Conservation (phyloP, 345 rosid species). For the Physaria fendleri region DNA sequence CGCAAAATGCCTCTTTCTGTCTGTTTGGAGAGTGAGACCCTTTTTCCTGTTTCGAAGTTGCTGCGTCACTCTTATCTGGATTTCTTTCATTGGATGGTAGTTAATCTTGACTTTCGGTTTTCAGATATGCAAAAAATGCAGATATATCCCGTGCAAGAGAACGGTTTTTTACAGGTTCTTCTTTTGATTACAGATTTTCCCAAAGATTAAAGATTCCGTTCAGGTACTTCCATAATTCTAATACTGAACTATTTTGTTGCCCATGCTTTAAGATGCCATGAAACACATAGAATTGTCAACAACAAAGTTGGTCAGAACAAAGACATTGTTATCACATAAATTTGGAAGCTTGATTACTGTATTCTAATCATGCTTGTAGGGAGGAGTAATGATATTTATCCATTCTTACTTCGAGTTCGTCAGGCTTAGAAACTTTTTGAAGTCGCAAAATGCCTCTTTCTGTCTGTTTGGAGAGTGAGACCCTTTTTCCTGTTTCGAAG, state of each 20-base stretch:
- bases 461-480: constrained; percentile 88
- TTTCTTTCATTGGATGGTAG: constrained; percentile 2
- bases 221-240: constrained; percentile 45
- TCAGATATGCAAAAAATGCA: constrained; percentile 60
- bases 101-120: not conserved
- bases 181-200: constrained; percentile 66
- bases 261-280: not conserved
- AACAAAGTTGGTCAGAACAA: not conserved
- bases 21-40: constrained; percentile 74
- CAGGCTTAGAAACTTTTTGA: constrained; percentile 72
- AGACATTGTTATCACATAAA: not conserved
- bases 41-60: not conserved
- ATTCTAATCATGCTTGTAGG: constrained; percentile 40
- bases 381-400: constrained; percentile 77
- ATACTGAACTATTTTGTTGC: constrained; percentile 7
- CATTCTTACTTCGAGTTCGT: constrained; percentile 88
- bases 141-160: constrained; percentile 77
- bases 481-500: not conserved
- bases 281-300: not conserved
- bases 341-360: constrained; percentile 8
- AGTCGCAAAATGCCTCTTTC: constrained; percentile 83
- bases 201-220: constrained; percentile 80
- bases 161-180: constrained; percentile 59
- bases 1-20: constrained; percentile 87
- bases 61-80: not conserved